These are phyloP conservation scores for Diaporthe ilicicola DNA, from an alignment of 2,329 filamentous ascomycete species.

Conservation along the genomic window DNA sequence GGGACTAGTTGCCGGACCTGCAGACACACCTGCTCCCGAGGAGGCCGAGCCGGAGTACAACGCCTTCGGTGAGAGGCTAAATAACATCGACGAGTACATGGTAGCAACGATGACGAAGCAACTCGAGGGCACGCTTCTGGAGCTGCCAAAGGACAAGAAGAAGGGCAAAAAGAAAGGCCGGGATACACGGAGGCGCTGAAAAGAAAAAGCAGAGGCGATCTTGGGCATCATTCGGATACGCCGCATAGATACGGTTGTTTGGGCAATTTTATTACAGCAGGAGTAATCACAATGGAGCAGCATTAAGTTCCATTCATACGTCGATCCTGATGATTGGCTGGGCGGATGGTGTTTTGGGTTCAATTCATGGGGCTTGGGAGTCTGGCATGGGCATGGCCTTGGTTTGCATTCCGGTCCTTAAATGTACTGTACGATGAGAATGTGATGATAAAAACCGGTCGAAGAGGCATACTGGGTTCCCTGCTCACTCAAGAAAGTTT, in stretches of 20 bases:
- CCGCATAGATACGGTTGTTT: neutral
- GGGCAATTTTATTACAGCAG: neutral
- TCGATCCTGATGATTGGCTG: neutral
- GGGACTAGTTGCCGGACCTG: slow-evolving; percentile 48
- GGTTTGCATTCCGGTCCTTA: slow-evolving; percentile 1
- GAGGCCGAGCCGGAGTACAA: slow-evolving; percentile 60
- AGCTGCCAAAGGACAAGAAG: slow-evolving; percentile 72
- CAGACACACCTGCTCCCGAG: slow-evolving; percentile 43
- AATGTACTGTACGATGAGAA: slow-evolving; percentile 14
- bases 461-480: neutral
- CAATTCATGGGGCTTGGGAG: neutral
- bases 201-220: neutral
- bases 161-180: slow-evolving; percentile 68
- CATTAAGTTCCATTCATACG: neutral
- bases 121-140: slow-evolving; percentile 66
- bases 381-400: neutral
- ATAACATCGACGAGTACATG: slow-evolving; percentile 80
- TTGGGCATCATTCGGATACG: neutral
- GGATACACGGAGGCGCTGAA: slow-evolving; percentile 61
- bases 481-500: neutral
- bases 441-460: slow-evolving; percentile 38
- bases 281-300: neutral
- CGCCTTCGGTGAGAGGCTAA: slow-evolving; percentile 65
- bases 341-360: slow-evolving; percentile 8
- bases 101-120: slow-evolving; percentile 72